Evolutionary conservation across 352 stramenopile species (phyloP).

Genomic region (Aphanomyces astaci): DNA sequence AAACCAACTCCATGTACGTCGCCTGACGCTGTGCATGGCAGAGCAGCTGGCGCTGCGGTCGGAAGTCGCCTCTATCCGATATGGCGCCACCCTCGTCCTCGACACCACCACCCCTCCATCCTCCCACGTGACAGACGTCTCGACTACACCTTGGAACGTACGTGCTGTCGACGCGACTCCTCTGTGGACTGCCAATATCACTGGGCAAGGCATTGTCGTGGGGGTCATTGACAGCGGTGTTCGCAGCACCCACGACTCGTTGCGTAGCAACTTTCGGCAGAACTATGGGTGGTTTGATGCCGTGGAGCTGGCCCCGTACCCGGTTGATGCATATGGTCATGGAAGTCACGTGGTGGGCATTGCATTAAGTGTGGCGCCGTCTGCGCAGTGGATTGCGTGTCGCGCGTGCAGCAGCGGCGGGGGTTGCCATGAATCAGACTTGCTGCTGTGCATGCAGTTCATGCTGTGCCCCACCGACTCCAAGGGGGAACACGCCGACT

Average conservation of each 20-base stretch:
- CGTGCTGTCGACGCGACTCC: not conserved
- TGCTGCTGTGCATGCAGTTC: slow-evolving; percentile 54
- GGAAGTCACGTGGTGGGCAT: slow-evolving; percentile 44
- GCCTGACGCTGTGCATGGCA: slow-evolving; percentile 15
- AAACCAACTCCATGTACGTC: slow-evolving; percentile 8
- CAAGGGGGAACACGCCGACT: slow-evolving; percentile 36
- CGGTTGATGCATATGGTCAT: slow-evolving; percentile 44
- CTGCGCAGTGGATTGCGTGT: slow-evolving; percentile 47
- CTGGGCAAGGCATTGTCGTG: slow-evolving; percentile 39
- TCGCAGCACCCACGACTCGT: slow-evolving; percentile 35
- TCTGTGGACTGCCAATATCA: slow-evolving; percentile 7
- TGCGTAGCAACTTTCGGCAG: slow-evolving; percentile 35
- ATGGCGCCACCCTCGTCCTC: not conserved
- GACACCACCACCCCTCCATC: not conserved
- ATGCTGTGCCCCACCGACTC: slow-evolving; percentile 54
- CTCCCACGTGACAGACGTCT: not conserved
- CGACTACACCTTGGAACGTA: not conserved
- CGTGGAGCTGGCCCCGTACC: slow-evolving; percentile 26
- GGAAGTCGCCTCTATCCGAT: not conserved
- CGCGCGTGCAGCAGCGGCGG: slow-evolving; percentile 35
- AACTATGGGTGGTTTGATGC: slow-evolving; percentile 54
- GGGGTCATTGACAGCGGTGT: slow-evolving; percentile 56
- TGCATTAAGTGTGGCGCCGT: slow-evolving; percentile 14
- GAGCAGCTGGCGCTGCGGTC: not conserved
- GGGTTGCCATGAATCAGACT: slow-evolving; percentile 37